Evolutionary conservation across 495 filamentous ascomycete species (phyloP), one percentile per base, ranked within the genome.

Genomic region (Trichoderma virens): DNA sequence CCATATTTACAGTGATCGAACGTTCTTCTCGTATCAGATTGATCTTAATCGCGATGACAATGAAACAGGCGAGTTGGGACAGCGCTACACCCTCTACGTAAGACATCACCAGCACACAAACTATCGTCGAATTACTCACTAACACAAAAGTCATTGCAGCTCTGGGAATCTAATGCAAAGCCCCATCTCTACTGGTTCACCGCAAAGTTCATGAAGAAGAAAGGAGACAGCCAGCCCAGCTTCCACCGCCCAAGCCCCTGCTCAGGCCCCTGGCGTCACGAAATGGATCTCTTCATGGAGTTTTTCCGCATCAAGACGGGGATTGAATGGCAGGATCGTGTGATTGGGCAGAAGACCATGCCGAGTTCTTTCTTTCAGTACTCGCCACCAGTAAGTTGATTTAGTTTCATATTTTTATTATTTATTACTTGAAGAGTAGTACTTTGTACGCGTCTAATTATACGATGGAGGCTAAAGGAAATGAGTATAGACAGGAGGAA

Each of bases 231-330:
- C 31, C 65, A 64, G 3, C 66, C 72, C 3, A 64, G 67, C 6
- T 68, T 69, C 60, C 67, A 73, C 41, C 69, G 73, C 0, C 67
- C 68, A 5, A 65, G 63, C 14, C 65, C 71, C 2, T 65, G 70
- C 4, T 59, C 68, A 0, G 72, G 73, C 5, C 7, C 31, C 5
- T 72, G 79, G 54, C 23, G 62, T 9, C 41, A 54, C 18, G 83
- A 83, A 7, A 74, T 82, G 31, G 66, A 30, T 0, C 70, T 69
- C 0, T 89, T 90, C 69, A 73, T 76, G 67, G n/a, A 56, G 0
- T 85, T 85, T 67, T 91, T 90, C 73, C 65, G 71, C 14, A 67
- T 72, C 2, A 81, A 86, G 68, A 84, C 84, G 0, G 81, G 82
- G 1, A 74, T 80, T 13, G 63, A 71, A 8, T 91, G 87, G 88